Evolutionary conservation across 352 stramenopile genomes (phyloP).

Genomic region (Pilasporangium apinafurcum): DNA sequence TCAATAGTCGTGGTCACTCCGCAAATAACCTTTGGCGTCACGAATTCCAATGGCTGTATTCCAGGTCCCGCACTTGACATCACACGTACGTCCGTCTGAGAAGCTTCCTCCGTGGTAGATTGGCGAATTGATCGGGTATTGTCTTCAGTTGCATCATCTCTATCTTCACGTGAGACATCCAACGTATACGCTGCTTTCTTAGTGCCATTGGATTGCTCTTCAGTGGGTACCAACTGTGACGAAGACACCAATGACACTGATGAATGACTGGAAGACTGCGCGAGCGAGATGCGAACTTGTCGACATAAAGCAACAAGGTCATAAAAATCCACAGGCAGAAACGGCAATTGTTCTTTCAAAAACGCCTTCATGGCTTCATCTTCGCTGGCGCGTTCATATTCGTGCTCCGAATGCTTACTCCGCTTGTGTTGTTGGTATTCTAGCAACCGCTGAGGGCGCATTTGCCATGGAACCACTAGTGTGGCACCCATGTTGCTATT

Average conservation of each 20-base stretch:
- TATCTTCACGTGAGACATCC: not conserved
- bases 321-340: slow-evolving; percentile 77
- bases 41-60: too few species aligned
- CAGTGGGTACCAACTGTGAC: too few species aligned
- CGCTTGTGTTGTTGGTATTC: slow-evolving; percentile 71
- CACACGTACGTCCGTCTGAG: not conserved
- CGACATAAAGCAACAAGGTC: slow-evolving; percentile 59
- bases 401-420: slow-evolving; percentile 39
- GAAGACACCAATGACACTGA: too few species aligned
- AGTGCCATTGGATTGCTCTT: too few species aligned
- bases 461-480: slow-evolving; percentile 54
- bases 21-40: too few species aligned
- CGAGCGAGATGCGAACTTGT: slow-evolving; percentile 40
- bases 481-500: slow-evolving; percentile 80
- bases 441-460: slow-evolving; percentile 13
- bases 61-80: too few species aligned
- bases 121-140: not conserved
- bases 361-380: slow-evolving; percentile 44
- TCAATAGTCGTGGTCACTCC: too few species aligned
- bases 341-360: slow-evolving; percentile 51
- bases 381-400: slow-evolving; percentile 51
- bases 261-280: slow-evolving; percentile 20
- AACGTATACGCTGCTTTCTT: not conserved
- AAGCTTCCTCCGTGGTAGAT: not conserved
- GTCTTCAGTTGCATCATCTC: too few species aligned